Evolutionary conservation across 768 basidiomycete species (phyloP).

Genomic region (Tulasnella sp.): DNA sequence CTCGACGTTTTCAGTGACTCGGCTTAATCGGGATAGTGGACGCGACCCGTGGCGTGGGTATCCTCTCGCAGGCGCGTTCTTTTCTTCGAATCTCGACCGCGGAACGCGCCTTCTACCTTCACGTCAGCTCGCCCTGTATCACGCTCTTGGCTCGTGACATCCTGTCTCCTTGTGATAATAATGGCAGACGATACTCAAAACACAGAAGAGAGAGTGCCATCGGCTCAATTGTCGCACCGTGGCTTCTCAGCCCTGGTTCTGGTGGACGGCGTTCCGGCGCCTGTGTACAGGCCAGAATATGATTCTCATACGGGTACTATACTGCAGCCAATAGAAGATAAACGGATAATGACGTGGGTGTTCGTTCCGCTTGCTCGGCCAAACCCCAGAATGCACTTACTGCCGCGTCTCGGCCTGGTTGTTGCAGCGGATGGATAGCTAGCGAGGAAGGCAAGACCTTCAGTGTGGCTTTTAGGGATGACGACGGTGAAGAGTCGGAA

Average conservation of each 20-base stretch:
- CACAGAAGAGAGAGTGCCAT: not conserved
- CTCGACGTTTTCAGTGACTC: not conserved
- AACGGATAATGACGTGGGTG: conserved; percentile 21
- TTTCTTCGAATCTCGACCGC: not conserved
- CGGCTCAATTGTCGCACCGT: conserved; percentile 11
- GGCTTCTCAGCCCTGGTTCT: conserved; percentile 15
- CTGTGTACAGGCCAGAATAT: conserved; percentile 18
- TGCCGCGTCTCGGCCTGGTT: not conserved
- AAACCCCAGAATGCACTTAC: not conserved
- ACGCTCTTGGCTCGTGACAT: not conserved
- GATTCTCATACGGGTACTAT: conserved; percentile 15
- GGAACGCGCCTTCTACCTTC: not conserved
- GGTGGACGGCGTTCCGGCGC: conserved; percentile 5
- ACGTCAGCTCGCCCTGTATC: not conserved
- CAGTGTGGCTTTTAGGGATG: conserved; percentile 21
- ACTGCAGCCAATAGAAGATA: not conserved
- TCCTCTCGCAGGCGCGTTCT: not conserved
- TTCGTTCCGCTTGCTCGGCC: not conserved
- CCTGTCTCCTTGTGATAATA: not conserved
- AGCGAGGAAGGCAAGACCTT: conserved; percentile 17
- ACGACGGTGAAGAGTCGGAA: conserved; percentile 21
- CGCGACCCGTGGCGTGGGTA: not conserved
- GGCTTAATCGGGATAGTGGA: not conserved
- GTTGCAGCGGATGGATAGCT: conserved; percentile 23
- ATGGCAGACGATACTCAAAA: not conserved